phyloP scores from a whole-genome alignment of 139 green algal species.

The Bryopsis sp. region DNA sequence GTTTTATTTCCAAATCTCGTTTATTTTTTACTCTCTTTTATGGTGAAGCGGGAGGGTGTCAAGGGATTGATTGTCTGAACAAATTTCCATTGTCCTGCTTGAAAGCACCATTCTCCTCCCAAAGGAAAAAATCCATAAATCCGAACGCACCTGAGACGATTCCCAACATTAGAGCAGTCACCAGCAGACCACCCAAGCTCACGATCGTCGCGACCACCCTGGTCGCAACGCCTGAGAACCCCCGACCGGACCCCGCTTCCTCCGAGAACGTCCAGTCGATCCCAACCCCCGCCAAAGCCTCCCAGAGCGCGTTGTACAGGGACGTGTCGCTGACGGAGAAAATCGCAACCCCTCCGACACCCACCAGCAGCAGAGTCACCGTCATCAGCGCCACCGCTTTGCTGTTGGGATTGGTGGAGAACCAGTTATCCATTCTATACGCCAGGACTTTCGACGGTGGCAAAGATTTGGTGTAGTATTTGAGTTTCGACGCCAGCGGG shows the following conservation, averaged over 20 bases:
- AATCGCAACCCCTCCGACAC: slow-evolving; percentile 31
- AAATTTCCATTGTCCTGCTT: too few relatives aligned
- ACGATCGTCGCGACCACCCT: slow-evolving; percentile 29
- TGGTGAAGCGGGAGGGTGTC: too few relatives aligned
- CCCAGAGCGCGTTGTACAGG: slow-evolving; percentile 26
- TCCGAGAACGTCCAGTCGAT: slow-evolving; percentile 36
- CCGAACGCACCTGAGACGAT: slow-evolving; percentile 41
- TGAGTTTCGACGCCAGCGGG: background rate
- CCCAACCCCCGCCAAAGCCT: slow-evolving; percentile 25
- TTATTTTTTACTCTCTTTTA: too few relatives aligned
- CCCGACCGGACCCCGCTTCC: slow-evolving; percentile 23
- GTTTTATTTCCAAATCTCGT: too few relatives aligned
- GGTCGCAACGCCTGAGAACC: slow-evolving; percentile 21
- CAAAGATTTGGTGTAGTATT: background rate
- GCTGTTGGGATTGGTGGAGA: slow-evolving; percentile 30
- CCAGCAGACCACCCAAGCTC: slow-evolving; percentile 41
- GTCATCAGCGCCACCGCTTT: slow-evolving; percentile 37
- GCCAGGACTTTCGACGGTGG: slow-evolving; percentile 28
- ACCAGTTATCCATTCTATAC: slow-evolving; percentile 33
- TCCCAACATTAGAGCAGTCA: slow-evolving; percentile 47
- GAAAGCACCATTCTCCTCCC: too few relatives aligned
- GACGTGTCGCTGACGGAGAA: slow-evolving; percentile 28
- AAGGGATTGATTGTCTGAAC: too few relatives aligned
- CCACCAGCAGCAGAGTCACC: slow-evolving; percentile 37
- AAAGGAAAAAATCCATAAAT: too few relatives aligned